Evolutionary conservation across 805 yeast species (phyloP), one percentile per base, ranked within the genome.

Genomic region (Candida anglica): DNA sequence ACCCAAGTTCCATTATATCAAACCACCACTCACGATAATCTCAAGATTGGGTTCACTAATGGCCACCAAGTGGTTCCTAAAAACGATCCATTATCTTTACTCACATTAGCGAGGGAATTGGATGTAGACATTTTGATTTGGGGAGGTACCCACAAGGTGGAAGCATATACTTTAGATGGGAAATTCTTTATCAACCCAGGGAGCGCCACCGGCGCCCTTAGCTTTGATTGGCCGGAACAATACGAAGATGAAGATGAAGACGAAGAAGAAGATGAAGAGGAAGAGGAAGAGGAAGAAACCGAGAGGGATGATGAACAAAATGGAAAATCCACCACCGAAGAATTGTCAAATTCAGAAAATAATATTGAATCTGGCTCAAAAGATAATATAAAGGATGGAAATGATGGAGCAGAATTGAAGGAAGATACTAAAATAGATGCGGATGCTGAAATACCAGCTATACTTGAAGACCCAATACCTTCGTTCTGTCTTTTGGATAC

Each of bases 161-260:
- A 91, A 52, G 96, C 97, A 0, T 91, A 88, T 51, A 85, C 93
- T 7, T 63, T 89, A 38, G 98, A 88, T 44, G 95, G 94, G 15
- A 86, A 86, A 58, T 86, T 89, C 56, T 93, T 93, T 51, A 73
- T 93, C n/a, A 91, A 86, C 55, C 98, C 98, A 0, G 98, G 98
- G 0, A 83, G 95, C 52, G 95, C 95, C 27, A 89, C 97, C 0
- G 98, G 98, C 17, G 96, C 97, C 0, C 77, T 73, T 44, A 72
- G 73, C 27, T 73, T 84, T 20, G 61, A 56, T 32, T 81, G 79
- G 48, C 77, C 79, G 61, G 79, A 79, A 38, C 69, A 66, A 5
- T 71, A 68, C 2, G 77, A 73, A 14, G 60, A 52, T 1, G 80
- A 72, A 3, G 69, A 71, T 3, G 63, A 53, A 3, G 60, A 53